Evolutionary conservation across 345 rosid genomes (phyloP).

Genomic region (Psidium friedrichsthalianum): DNA sequence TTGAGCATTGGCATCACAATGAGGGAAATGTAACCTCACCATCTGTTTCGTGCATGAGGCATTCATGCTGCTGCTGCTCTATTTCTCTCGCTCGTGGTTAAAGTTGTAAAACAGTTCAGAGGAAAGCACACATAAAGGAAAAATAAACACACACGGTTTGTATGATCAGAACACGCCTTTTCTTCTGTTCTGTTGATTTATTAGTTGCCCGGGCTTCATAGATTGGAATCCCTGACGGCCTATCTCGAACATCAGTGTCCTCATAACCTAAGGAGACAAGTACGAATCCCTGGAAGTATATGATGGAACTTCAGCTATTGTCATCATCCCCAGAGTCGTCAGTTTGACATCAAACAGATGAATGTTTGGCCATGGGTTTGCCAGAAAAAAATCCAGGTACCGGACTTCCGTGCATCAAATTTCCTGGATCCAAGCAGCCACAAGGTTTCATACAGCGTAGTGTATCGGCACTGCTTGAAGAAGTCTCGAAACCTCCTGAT

Average conservation of each 20-base stretch:
- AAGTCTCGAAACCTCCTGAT: background rate
- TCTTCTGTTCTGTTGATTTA: background rate
- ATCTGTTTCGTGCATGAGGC: background rate
- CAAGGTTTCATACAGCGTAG: background rate
- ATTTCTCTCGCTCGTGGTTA: background rate
- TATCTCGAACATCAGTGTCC: background rate
- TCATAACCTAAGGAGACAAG: background rate
- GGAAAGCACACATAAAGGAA: background rate
- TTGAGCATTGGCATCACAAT: background rate
- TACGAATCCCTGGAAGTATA: background rate
- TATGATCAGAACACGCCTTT: background rate
- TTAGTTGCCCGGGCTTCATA: background rate
- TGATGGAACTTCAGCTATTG: background rate
- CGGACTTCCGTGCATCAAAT: background rate
- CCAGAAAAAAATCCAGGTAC: background rate
- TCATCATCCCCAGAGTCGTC: background rate
- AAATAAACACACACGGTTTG: background rate
- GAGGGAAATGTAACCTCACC: background rate
- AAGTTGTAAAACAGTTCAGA: background rate
- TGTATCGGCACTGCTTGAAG: background rate
- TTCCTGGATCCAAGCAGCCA: background rate
- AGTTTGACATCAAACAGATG: background rate
- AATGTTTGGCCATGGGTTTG: background rate
- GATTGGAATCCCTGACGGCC: background rate
- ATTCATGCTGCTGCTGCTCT: background rate